A percentile compares a stretch with the other conserved stretches of the same genome.
Evolutionary conservation across 1,284 basidiomycete species (phyloP).

Genomic region (Cryptococcus neoformans): DNA sequence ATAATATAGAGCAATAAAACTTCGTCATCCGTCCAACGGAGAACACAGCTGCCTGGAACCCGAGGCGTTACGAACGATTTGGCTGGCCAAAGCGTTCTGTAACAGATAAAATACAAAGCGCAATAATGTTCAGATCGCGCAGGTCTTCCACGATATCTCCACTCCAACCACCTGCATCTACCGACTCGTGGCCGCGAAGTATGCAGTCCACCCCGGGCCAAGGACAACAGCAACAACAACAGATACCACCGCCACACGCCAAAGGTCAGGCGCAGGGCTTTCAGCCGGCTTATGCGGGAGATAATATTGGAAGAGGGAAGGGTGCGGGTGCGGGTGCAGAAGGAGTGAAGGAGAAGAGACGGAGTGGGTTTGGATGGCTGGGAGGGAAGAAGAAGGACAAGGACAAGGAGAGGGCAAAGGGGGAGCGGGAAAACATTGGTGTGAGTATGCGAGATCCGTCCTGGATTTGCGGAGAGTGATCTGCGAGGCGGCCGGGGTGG

Average conservation of each 20-base stretch:
- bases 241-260: no score
- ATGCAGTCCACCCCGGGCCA: neutral
- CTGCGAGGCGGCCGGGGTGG: neutral
- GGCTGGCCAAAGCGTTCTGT: no score
- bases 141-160: neutral
- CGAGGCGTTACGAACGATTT: neutral
- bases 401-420: slow-evolving; percentile 20
- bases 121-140: neutral
- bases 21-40: neutral
- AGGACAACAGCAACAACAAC: neutral
- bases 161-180: neutral
- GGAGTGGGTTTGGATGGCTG: slow-evolving; percentile 37
- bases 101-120: neutral
- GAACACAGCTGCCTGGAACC: neutral
- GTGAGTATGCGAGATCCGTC: slow-evolving; percentile 5
- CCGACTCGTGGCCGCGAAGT: neutral
- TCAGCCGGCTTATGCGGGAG: neutral
- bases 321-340: neutral
- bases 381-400: slow-evolving; percentile 37
- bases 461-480: neutral
- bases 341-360: slow-evolving; percentile 20
- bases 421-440: slow-evolving; percentile 16
- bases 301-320: neutral
- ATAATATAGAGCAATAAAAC: no score
- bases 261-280: no score